Percentiles rank a stretch among this genome's conserved stretches.
phyloP scores from a whole-genome alignment of 257 asterid genomes.

The Rhazya stricta region DNA sequence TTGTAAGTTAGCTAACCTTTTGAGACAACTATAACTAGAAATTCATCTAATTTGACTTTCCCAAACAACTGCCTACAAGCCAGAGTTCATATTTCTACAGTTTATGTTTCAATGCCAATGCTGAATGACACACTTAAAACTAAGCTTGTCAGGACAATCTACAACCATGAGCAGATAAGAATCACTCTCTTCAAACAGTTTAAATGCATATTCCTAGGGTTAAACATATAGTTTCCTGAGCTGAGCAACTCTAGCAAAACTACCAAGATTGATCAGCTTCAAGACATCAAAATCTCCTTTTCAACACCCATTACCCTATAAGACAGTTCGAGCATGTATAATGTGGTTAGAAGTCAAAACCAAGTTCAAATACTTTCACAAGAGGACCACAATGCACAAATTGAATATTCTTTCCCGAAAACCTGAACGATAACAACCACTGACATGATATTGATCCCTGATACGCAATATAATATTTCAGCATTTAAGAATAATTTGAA shows the following conservation, averaged over 20 bases:
- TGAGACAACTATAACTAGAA: neutral
- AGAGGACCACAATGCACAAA: neutral
- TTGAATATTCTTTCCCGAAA: neutral
- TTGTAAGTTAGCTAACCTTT: neutral
- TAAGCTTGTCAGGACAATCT: neutral
- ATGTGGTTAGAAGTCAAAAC: neutral
- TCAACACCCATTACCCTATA: neutral
- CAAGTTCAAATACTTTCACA: neutral
- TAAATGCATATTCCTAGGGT: neutral
- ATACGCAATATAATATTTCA: neutral
- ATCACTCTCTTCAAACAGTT: neutral
- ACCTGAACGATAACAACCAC: neutral
- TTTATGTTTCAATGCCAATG: neutral
- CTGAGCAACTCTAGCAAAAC: neutral
- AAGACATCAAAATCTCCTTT: neutral
- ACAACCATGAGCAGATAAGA: neutral
- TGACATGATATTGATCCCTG: neutral
- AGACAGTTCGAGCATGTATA: neutral
- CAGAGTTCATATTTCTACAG: neutral
- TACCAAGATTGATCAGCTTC: neutral
- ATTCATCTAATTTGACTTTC: neutral
- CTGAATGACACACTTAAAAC: neutral
- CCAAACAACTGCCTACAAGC: neutral
- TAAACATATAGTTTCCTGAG: neutral
- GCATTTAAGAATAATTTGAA: neutral